Conservation (phyloP, 805 yeast species). For the Yamadazyma olivae region DNA sequence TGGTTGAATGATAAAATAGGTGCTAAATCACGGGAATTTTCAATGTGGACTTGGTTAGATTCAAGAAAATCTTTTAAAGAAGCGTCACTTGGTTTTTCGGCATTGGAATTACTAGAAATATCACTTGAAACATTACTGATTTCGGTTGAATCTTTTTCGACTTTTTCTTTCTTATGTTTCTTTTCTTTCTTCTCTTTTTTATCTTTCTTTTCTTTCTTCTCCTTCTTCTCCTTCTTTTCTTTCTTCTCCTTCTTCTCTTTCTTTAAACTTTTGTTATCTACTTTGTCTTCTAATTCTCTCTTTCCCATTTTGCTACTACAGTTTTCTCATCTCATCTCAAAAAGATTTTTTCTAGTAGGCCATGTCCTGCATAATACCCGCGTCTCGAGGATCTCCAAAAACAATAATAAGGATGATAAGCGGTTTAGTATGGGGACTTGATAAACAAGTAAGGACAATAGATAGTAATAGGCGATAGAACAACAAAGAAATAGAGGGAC, state of each 20-base stretch:
- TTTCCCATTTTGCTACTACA: constrained; percentile 7
- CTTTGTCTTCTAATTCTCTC: constrained; percentile 14
- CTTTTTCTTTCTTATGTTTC: constrained; percentile 1
- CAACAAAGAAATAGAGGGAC: too few relatives aligned
- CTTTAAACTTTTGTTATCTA: constrained; percentile 7
- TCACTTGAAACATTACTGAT: constrained; percentile 24
- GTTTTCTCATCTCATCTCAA: constrained; percentile 8
- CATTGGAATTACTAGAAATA: too few relatives aligned
- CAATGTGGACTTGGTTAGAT: constrained; percentile 62
- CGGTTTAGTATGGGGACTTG: too few relatives aligned
- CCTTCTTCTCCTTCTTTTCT: constrained; percentile 10
- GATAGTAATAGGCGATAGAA: too few relatives aligned
- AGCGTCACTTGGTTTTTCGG: constrained; percentile 23
- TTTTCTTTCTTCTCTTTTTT: constrained; percentile 10
- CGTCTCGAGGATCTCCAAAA: too few relatives aligned
- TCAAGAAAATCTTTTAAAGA: constrained; percentile 62
- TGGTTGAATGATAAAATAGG: constrained; percentile 72
- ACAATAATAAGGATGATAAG: too few relatives aligned
- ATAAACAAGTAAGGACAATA: too few relatives aligned
- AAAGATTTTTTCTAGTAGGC: neutral
- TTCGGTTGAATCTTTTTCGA: constrained; percentile 22
- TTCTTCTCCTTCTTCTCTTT: constrained; percentile 16
- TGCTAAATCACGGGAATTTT: constrained; percentile 51
- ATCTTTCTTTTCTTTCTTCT: constrained; percentile 14
- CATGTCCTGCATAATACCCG: neutral